Percentiles rank a stretch among this genome's conserved stretches.
Evolutionary conservation across 768 basidiomycete genomes (phyloP).

Genomic region (Terana coerulea): DNA sequence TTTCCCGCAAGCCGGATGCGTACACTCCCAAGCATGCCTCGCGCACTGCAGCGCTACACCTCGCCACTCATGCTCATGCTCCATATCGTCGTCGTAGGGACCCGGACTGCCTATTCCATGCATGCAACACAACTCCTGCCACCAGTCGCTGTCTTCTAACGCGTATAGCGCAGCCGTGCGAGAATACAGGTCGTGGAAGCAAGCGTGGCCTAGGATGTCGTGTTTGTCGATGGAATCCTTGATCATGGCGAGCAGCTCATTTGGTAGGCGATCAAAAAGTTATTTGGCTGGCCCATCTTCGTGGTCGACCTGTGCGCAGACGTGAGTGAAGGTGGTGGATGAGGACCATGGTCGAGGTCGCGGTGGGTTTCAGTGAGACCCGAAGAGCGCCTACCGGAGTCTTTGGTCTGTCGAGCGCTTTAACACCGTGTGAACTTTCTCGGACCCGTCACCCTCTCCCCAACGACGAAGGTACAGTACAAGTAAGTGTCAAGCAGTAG

Average conservation of each 20-base stretch:
- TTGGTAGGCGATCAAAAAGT: background rate
- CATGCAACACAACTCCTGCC: background rate
- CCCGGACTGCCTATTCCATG: too few relatives aligned
- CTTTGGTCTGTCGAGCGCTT: too few relatives aligned
- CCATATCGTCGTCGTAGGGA: background rate
- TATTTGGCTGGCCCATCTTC: background rate
- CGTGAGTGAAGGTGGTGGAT: background rate
- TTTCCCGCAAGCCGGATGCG: background rate
- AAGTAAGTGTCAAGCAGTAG: too few relatives aligned
- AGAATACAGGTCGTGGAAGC: background rate
- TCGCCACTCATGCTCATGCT: background rate
- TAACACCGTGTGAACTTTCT: too few relatives aligned
- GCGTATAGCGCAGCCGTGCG: background rate
- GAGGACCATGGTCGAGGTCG: background rate
- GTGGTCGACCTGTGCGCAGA: background rate
- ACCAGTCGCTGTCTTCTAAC: background rate
- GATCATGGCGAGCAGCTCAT: background rate
- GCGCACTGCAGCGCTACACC: background rate
- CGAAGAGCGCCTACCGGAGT: too few relatives aligned
- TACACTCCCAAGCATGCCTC: background rate
- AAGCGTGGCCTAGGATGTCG: background rate
- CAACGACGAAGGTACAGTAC: too few relatives aligned
- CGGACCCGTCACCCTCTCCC: too few relatives aligned
- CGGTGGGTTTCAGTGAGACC: background rate
- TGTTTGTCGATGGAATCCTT: background rate